These are phyloP conservation scores for Aspergillus indologenus DNA, from an alignment of 495 filamentous ascomycete genomes.

Conservation along the genomic window DNA sequence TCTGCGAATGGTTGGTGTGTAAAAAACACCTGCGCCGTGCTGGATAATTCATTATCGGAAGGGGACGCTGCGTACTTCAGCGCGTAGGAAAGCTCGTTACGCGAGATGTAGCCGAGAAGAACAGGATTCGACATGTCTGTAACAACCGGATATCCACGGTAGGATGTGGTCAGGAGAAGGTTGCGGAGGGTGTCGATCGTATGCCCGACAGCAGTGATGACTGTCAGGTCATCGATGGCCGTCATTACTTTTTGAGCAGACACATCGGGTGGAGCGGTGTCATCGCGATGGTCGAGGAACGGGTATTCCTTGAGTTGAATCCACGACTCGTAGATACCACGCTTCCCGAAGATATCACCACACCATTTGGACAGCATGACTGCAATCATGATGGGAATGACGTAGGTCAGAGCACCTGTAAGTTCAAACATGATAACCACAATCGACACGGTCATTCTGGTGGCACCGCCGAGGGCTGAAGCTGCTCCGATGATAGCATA, in stretches of 20 bases:
- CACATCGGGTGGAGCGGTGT: constrained; percentile 76
- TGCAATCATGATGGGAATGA: constrained; percentile 98
- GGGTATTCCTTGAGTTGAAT: constrained; percentile 96
- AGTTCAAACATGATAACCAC: constrained; percentile 99
- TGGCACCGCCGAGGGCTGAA: constrained; percentile 94
- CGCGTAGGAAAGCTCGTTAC: constrained; percentile 82
- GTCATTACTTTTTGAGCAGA: constrained; percentile 87
- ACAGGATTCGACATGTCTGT: constrained; percentile 64
- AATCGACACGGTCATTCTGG: constrained; percentile 93
- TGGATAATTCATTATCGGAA: constrained; percentile 53
- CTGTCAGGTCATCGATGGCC: constrained; percentile 80
- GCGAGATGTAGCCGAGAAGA: constrained; percentile 89
- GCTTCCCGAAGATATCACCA: constrained; percentile 89
- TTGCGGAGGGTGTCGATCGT: constrained; percentile 71
- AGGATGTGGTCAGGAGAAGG: constrained; percentile 68
- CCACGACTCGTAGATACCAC: constrained; percentile 97
- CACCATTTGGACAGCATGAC: constrained; percentile 99
- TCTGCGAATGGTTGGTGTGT: constrained; percentile 78
- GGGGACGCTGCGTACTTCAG: constrained; percentile 49
- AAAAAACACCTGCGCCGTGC: constrained; percentile 79
- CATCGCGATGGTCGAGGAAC: constrained; percentile 91
- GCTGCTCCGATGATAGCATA: constrained; percentile 97
- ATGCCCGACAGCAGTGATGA: constrained; percentile 79
- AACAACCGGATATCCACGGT: constrained; percentile 91
- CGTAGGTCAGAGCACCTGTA: constrained; percentile 92